phyloP scores from a whole-genome alignment of 2,329 filamentous ascomycete species.

The Sporothrix sp. region DNA sequence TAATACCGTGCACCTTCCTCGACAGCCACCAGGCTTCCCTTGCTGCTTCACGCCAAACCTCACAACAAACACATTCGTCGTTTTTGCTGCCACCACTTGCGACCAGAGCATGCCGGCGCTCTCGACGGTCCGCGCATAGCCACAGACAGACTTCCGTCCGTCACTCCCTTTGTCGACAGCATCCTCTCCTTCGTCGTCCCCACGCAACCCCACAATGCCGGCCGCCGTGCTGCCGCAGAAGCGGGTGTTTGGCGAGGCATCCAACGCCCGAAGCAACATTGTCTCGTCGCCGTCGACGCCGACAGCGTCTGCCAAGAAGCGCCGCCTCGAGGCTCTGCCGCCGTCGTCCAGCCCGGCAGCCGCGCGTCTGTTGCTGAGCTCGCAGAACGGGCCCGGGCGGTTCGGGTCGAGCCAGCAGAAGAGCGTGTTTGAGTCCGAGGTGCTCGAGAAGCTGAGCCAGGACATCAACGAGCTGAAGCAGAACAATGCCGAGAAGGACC shows the following conservation, averaged over 20 bases:
- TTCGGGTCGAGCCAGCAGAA: constrained; percentile 69
- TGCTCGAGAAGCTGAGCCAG: constrained; percentile 91
- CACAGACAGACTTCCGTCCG: too few species aligned
- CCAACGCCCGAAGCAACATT: constrained; percentile 54
- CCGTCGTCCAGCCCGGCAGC: constrained; percentile 45
- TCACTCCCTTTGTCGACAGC: neutral
- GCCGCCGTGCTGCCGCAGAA: constrained; percentile 54
- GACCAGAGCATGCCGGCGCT: neutral
- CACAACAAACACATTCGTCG: neutral
- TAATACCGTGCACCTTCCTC: neutral
- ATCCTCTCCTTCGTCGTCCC: neutral
- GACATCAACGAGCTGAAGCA: constrained; percentile 79
- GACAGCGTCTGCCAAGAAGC: constrained; percentile 60
- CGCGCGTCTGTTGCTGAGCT: constrained; percentile 50
- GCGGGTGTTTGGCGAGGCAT: constrained; percentile 59
- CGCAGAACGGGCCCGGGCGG: constrained; percentile 54
- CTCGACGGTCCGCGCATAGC: neutral
- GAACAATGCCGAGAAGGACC: constrained; percentile 84
- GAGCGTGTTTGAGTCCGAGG: constrained; percentile 86
- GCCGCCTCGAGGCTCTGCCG: constrained; percentile 60
- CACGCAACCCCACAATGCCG: constrained; percentile 37
- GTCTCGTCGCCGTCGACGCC: constrained; percentile 45
- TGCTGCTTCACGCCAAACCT: neutral
- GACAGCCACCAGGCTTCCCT: neutral
- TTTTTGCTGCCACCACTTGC: neutral